Evolutionary conservation across 164 flowering plant genomes (phyloP).

Genomic region (Nymphaea thermarum): DNA sequence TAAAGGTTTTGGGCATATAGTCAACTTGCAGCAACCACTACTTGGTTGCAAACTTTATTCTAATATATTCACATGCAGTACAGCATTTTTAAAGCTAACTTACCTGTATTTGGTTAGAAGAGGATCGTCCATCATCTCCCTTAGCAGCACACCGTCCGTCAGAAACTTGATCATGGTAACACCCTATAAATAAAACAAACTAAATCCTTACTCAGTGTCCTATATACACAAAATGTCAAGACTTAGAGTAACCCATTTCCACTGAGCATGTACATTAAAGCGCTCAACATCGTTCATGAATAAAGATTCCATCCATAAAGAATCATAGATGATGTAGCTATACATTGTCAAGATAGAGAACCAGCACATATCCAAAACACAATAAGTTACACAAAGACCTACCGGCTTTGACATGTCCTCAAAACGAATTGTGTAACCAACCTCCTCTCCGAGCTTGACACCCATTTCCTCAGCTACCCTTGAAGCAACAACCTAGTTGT

Average conservation of each 20-base stretch:
- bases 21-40: no score
- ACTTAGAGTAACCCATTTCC: neutral
- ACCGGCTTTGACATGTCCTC: constrained; percentile 74
- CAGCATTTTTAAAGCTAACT: neutral
- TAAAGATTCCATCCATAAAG: neutral
- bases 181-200: constrained; percentile 25
- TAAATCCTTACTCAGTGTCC: no score
- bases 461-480: constrained; percentile 98
- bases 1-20: no score
- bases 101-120: constrained; percentile 92
- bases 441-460: constrained; percentile 93
- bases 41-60: neutral
- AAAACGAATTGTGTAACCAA: constrained; percentile 91
- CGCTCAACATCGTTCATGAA: no score
- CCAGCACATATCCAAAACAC: neutral
- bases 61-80: neutral
- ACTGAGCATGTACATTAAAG: neutral
- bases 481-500: constrained; percentile 68
- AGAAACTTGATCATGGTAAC: constrained; percentile 76
- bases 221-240: no score
- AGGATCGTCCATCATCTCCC: constrained; percentile 99
- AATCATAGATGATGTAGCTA: neutral
- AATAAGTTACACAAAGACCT: constrained; percentile 8
- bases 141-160: constrained; percentile 86
- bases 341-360: neutral